Conservation (phyloP, 2,329 filamentous ascomycete species). For the Conoideocrella luteorostrata region DNA sequence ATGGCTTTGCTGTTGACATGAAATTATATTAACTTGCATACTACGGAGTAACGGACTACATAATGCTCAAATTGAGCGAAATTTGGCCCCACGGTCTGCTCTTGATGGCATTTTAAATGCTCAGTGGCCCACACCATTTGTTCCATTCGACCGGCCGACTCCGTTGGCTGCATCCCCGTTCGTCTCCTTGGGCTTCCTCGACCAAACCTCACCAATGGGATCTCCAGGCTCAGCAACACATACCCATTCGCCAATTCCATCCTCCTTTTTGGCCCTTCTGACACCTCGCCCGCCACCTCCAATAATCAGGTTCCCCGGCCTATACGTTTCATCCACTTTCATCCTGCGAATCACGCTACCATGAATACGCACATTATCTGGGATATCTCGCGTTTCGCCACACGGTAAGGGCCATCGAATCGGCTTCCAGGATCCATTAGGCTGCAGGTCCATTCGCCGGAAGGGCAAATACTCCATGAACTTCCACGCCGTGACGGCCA, state of each 20-base stretch:
- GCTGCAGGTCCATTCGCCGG: constrained; percentile 68
- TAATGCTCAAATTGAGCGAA: too few species aligned
- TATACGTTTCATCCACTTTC: constrained; percentile 54
- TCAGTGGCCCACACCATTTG: neutral
- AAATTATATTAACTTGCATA: too few species aligned
- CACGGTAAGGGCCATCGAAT: constrained; percentile 75
- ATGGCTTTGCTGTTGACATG: too few species aligned
- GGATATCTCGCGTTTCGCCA: constrained; percentile 73
- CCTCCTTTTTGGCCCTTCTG: constrained; percentile 49
- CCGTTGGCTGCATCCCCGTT: constrained; percentile 5
- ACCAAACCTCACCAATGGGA: constrained; percentile 61
- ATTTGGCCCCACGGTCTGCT: too few species aligned
- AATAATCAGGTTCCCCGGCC: constrained; percentile 73
- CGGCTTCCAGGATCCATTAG: constrained; percentile 69
- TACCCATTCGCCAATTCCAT: constrained; percentile 68
- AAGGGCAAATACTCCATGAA: constrained; percentile 80
- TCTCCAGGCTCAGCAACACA: constrained; percentile 60
- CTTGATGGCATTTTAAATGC: neutral
- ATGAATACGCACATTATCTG: constrained; percentile 62
- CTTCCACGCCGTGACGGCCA: constrained; percentile 62
- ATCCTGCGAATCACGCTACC: constrained; percentile 69
- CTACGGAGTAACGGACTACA: too few species aligned
- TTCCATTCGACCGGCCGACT: too few species aligned
- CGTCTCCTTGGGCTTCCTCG: constrained; percentile 23
- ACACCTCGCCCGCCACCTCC: constrained; percentile 71